Percentiles rank a stretch among this genome's conserved stretches.
Conservation (phyloP, 306 rosid species). For the Gastrolobium villosum region DNA sequence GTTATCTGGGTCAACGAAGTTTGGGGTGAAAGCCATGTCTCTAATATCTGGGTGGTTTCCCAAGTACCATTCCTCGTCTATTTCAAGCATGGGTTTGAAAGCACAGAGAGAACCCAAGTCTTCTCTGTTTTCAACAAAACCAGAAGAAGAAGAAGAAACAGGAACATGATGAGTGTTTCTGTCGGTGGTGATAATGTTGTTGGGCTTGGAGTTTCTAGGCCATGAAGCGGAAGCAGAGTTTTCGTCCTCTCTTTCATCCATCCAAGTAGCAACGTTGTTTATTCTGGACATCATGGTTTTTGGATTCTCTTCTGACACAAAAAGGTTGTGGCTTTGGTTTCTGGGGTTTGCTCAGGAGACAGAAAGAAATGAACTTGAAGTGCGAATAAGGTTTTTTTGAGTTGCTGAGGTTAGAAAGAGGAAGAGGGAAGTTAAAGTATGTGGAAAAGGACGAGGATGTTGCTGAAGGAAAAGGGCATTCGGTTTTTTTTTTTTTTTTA, state of each 20-base stretch:
- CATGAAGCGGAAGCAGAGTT: conserved; percentile 59
- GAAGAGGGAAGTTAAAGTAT: conserved; percentile 38
- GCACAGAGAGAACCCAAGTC: conserved; percentile 61
- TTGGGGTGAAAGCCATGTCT: conserved; percentile 57
- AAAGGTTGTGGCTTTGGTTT: not conserved
- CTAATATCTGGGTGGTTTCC: conserved; percentile 52
- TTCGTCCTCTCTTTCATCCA: conserved; percentile 60
- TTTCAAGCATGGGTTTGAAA: conserved; percentile 73
- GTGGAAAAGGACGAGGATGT: conserved; percentile 33
- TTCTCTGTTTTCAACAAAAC: conserved; percentile 44
- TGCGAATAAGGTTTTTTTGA: not conserved
- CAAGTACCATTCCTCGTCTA: conserved; percentile 79
- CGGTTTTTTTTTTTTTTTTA: not conserved
- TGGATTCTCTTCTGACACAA: not conserved
- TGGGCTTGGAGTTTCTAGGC: conserved; percentile 53
- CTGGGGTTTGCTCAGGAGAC: not conserved
- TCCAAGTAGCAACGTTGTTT: conserved; percentile 59
- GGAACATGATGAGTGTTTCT: not conserved
- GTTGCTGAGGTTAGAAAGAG: conserved; percentile 12
- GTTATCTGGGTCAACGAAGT: conserved; percentile 53
- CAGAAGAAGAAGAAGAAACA: not conserved
- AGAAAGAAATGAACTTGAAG: conserved; percentile 27
- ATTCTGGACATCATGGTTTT: conserved; percentile 64
- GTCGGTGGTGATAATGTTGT: not conserved
- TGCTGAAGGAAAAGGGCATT: conserved; percentile 57